phyloP scores from a whole-genome alignment of 331 rosid genomes.

The Acacia pycnantha region DNA sequence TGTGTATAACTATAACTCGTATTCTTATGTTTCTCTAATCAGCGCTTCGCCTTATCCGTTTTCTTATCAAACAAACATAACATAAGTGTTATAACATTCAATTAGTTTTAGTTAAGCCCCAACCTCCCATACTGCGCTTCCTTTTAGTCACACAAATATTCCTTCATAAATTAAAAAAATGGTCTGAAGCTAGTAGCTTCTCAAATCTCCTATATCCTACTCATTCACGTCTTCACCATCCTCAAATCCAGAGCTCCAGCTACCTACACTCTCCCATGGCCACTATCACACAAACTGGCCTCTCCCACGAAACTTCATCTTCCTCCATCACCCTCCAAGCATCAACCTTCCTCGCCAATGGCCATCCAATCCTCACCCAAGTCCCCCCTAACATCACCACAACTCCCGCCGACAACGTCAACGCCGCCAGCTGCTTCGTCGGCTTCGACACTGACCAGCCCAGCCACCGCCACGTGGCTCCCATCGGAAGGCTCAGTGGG shows the following conservation, averaged over 20 bases:
- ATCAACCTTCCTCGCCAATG: conserved; percentile 54
- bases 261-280: conserved; percentile 41
- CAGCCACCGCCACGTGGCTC: conserved; percentile 45
- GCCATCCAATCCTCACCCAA: conserved; percentile 52
- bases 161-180: too few relatives aligned
- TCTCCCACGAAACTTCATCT: background rate
- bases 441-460: conserved; percentile 51
- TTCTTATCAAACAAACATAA: too few relatives aligned
- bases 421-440: conserved; percentile 49
- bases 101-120: too few relatives aligned
- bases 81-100: too few relatives aligned
- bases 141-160: too few relatives aligned
- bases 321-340: conserved; percentile 40
- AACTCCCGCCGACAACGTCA: conserved; percentile 33
- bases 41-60: too few relatives aligned
- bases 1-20: too few relatives aligned
- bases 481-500: conserved; percentile 51
- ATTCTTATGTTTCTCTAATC: too few relatives aligned
- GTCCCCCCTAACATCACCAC: conserved; percentile 51
- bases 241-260: background rate
- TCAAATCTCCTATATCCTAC: background rate
- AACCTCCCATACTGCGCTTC: too few relatives aligned
- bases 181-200: background rate
- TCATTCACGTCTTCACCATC: background rate
- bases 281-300: conserved; percentile 40